Conservation (phyloP, 306 rosid species). For the Sesbania bispinosa region DNA sequence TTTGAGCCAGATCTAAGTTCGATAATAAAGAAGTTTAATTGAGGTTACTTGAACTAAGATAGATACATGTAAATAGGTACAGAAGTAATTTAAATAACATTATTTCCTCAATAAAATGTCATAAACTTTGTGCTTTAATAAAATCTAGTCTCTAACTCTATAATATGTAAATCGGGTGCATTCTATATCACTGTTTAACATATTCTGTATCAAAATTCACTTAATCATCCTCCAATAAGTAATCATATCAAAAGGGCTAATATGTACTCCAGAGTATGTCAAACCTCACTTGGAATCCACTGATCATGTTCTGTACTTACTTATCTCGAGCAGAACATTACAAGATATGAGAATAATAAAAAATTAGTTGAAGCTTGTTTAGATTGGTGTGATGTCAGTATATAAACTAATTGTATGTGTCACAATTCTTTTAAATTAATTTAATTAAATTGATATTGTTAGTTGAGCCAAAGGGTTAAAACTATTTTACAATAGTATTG, state of each 20-base stretch:
- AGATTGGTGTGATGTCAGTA: slow-evolving; percentile 97
- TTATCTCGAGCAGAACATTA: slow-evolving; percentile 80
- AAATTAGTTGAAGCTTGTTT: slow-evolving; percentile 62
- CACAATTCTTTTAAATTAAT: not conserved
- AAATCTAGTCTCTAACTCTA: too few relatives aligned
- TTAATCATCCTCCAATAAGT: too few relatives aligned
- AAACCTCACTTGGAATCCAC: slow-evolving; percentile 82
- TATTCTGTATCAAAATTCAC: too few relatives aligned
- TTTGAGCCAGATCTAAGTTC: too few relatives aligned
- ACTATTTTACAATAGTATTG: not conserved
- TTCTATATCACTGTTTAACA: too few relatives aligned
- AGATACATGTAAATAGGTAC: too few relatives aligned
- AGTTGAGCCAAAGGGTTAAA: not conserved
- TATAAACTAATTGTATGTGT: slow-evolving; percentile 15
- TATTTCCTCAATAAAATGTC: too few relatives aligned
- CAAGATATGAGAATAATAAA: slow-evolving; percentile 61
- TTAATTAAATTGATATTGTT: not conserved
- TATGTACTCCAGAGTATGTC: slow-evolving; percentile 54
- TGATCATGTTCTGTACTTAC: slow-evolving; percentile 78
- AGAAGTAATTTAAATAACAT: too few relatives aligned
- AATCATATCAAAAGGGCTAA: slow-evolving; percentile 83
- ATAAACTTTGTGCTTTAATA: too few relatives aligned
- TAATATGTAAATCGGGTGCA: too few relatives aligned
- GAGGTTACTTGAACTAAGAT: too few relatives aligned
- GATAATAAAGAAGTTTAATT: too few relatives aligned